Evolutionary conservation across 352 stramenopile species (phyloP).

Genomic region (Globisporangium acanthophoron): DNA sequence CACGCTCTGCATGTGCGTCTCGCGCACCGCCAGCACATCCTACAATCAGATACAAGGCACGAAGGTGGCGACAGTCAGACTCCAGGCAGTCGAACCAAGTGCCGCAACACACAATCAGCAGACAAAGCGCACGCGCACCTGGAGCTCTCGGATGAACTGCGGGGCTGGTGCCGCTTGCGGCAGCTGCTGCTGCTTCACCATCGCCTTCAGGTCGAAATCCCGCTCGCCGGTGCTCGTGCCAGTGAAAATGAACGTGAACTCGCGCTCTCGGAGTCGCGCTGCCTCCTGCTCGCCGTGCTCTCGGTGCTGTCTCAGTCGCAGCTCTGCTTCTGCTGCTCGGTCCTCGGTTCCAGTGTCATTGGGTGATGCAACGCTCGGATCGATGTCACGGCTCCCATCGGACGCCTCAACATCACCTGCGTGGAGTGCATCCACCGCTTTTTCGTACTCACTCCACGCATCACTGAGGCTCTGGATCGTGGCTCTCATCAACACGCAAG

Average conservation of each 20-base stretch:
- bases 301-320: not conserved
- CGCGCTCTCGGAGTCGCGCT: slow-evolving; percentile 3
- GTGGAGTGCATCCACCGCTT: slow-evolving; percentile 1
- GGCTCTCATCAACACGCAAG: slow-evolving; percentile 17
- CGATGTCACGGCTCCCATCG: not conserved
- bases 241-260: slow-evolving; percentile 50
- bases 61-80: not conserved
- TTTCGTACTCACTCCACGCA: slow-evolving; percentile 17
- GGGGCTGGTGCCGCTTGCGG: slow-evolving; percentile 13
- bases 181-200: slow-evolving; percentile 29
- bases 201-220: slow-evolving; percentile 48
- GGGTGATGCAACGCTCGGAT: not conserved
- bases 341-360: not conserved
- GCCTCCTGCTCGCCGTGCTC: not conserved
- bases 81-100: not conserved
- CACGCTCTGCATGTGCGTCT: not conserved
- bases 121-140: not conserved
- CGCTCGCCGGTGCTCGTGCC: slow-evolving; percentile 68
- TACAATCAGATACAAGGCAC: not conserved
- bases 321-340: not conserved
- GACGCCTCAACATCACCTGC: not conserved
- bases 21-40: not conserved
- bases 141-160: slow-evolving; percentile 46
- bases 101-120: not conserved
- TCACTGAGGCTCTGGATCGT: slow-evolving; percentile 14